Conservation (phyloP, 768 basidiomycete species). For the Suillus placidus region DNA sequence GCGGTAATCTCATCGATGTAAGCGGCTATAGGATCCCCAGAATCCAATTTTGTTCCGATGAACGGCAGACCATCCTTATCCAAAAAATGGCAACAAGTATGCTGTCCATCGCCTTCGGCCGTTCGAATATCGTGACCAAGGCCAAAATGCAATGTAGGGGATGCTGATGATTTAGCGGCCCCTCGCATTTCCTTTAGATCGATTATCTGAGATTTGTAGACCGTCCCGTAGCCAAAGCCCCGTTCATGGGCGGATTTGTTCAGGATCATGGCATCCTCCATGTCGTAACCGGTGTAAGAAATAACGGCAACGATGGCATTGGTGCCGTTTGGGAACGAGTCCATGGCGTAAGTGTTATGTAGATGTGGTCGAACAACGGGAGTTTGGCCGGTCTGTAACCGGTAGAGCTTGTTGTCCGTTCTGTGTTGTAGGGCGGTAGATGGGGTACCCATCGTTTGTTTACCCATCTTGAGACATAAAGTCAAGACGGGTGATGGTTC, state of each 20-base stretch:
- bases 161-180: conserved; percentile 54
- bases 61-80: conserved; percentile 86
- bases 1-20: conserved; percentile 87
- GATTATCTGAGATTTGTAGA: conserved; percentile 93
- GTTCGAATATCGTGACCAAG: conserved; percentile 73
- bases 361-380: conserved; percentile 91
- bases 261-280: conserved; percentile 99
- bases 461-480: conserved; percentile 78
- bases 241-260: conserved; percentile 99
- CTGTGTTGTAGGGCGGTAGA: conserved; percentile 88
- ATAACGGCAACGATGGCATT: conserved; percentile 99
- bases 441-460: conserved; percentile 99
- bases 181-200: conserved; percentile 85
- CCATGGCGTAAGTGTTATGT: conserved; percentile 96
- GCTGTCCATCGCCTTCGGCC: conserved; percentile 48
- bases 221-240: conserved; percentile 94
- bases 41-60: conserved; percentile 65
- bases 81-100: conserved; percentile 54
- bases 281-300: conserved; percentile 99
- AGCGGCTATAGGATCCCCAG: conserved; percentile 83
- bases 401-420: conserved; percentile 98
- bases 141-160: conserved; percentile 88
- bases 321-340: conserved; percentile 96
- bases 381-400: conserved; percentile 92
- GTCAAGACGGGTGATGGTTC: neutral